Base-by-base conservation (phyloP, 1,139 yeast species). In the Wickerhamomyces sp. region DNA sequence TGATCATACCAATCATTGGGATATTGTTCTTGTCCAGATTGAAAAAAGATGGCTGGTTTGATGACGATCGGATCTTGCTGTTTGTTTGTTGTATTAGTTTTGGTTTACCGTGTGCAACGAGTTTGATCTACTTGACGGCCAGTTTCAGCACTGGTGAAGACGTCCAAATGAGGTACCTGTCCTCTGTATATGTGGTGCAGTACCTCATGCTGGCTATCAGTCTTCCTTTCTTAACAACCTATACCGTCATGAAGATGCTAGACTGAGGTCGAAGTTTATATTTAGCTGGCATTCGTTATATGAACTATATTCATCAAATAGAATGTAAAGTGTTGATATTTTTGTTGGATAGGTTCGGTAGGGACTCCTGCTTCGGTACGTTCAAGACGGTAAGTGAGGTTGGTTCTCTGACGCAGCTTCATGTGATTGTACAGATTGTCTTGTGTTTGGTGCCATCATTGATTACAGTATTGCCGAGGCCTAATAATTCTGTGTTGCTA, bases 151-250 rank as follows among this genome's bases (percentile, higher is more conserved):
- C 29, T 26, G 42, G 42, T 5, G 35, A 36, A 14, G 38, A 30
- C 14, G 15, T 29, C 32, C 41, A 86, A 62, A 79, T 88, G 81
- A 94, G 87, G 58, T 83, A 90, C 61, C 68, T 88, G 49, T 91
- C 95, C 0, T 72, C 85, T 6, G 72, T 78, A 38, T 73, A 87
- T 51, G 76, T 88, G 48, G 72, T 73, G 40, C 94, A 86, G 59
- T 88, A 88, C 58, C 59, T 73, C 5, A 56, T 76, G 6, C 65
- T 85, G 45, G 75, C 76, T 44, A 56, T 85, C 15, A 72, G 87
- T 8, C 64, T 84, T 53, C 87, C 91, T 10, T 69, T 78, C 48
- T 66, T 76, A 50, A 75, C 78, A 10, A 71, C 80, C 9, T 78
- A 77, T 47, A 59, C 65, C 2, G 48, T 64, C 47, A 63, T 63